These are phyloP conservation scores for Rhododendron henanense DNA, from an alignment of 148 eudicot species.

Conservation along the genomic window DNA sequence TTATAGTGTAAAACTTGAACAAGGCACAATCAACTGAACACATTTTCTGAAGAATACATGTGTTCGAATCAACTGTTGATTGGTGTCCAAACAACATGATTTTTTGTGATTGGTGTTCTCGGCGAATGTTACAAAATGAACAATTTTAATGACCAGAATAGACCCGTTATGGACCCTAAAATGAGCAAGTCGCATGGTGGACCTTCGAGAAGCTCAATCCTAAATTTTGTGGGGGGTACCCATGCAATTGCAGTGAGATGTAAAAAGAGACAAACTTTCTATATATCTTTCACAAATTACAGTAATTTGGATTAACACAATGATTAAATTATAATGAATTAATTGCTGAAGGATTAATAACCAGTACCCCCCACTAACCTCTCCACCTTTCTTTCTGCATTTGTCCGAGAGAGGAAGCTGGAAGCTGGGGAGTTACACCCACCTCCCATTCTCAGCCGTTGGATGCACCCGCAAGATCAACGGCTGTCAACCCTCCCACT, in stretches of 20 bases:
- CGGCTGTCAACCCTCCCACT: background rate
- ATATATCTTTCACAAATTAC: background rate
- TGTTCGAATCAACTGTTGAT: background rate
- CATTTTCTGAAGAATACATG: background rate
- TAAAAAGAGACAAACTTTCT: background rate
- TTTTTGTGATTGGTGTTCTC: background rate
- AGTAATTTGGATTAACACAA: background rate
- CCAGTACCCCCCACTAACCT: background rate
- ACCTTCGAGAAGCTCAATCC: too few relatives aligned
- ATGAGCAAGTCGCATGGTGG: too few relatives aligned
- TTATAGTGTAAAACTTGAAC: too few relatives aligned
- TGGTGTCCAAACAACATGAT: background rate
- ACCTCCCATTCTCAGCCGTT: slow-evolving; percentile 24
- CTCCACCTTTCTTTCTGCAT: background rate
- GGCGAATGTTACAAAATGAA: background rate
- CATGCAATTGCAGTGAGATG: background rate
- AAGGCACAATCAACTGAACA: background rate
- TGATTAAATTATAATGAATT: background rate
- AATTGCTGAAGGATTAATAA: background rate
- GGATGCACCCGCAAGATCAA: slow-evolving; percentile 19
- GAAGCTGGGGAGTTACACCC: slow-evolving; percentile 37
- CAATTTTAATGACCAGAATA: background rate
- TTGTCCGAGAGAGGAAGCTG: slow-evolving; percentile 24
- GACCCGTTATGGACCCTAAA: too few relatives aligned
- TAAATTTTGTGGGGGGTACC: background rate